Evolutionary conservation across 768 basidiomycete genomes (phyloP), one percentile per base, ranked within the genome.

Genomic region (Phylloporus arenicola): DNA sequence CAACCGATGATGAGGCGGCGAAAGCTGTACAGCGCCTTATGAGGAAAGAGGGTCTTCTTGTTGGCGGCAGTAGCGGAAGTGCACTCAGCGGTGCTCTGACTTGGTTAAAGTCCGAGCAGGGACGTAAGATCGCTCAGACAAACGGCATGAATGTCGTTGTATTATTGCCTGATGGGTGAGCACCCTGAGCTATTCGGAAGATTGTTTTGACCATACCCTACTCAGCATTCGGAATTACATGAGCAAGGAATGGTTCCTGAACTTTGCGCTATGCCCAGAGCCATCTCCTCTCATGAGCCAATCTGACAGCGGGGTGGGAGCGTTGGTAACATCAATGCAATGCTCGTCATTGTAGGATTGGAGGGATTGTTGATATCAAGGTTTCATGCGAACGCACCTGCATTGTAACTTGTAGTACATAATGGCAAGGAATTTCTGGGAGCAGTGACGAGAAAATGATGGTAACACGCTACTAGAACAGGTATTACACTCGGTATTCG

Each of bases 1-100:
- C 86, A 0, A 73, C 70, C 1, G 96, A 98, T 58, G 75, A 84
- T 3, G 87, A 89, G 39, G 77, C 92, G 0, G 96, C 93, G 59
- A 75, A 74, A 9, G 83, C 84, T 14, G 86, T 91, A 7, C 76
- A 84, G 51, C 67, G 74, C 30, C 64, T 96, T 22, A 96, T 96
- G 80, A 78, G 83, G 46, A 76, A 72, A 29, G 95, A 97, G 70
- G 94, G 89, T 1, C 76, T 98, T 9, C 76, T 99, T 3, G 87
- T 96, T 3, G 96, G 96, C 7, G 96, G 96, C 2, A 94, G 90
- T 63, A 89, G 87, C 57, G 96, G 96, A 0, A 91, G 88, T 63
- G 83, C 86, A 0, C 71, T 98, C 34, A 77, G 82, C 22, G 92
- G 88, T 39, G 80, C 89, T 5, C 61, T 96, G 38, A 65, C 76